Evolutionary conservation across 129 eudicot genomes (phyloP).

Genomic region (Logfia minima): DNA sequence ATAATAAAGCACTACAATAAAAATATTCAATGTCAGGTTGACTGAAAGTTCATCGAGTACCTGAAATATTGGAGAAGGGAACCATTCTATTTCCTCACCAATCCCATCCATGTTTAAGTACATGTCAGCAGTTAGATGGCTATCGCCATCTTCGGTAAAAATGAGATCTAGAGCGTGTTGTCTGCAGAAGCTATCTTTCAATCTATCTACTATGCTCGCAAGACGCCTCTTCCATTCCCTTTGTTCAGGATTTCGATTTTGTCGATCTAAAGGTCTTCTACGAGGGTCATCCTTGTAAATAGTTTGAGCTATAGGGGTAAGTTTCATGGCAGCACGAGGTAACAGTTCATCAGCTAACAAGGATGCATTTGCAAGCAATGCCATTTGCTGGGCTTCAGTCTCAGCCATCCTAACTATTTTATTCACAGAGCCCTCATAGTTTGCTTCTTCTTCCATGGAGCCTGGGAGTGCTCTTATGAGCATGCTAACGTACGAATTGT

Average conservation of each 20-base stretch:
- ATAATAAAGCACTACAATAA: not conserved
- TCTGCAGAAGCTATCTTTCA: slow-evolving; percentile 90
- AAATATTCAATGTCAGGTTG: not conserved
- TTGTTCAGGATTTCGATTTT: slow-evolving; percentile 84
- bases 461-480: slow-evolving; percentile 93
- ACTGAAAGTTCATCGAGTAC: slow-evolving; percentile 34
- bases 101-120: slow-evolving; percentile 88
- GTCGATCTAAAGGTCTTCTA: slow-evolving; percentile 68
- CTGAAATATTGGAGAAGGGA: slow-evolving; percentile 94
- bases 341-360: slow-evolving; percentile 84
- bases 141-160: slow-evolving; percentile 92
- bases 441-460: slow-evolving; percentile 86
- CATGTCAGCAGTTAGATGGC: slow-evolving; percentile 87
- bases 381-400: slow-evolving; percentile 92
- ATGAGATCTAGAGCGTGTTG: slow-evolving; percentile 96
- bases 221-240: slow-evolving; percentile 98
- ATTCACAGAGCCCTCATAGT: slow-evolving; percentile 66
- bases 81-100: slow-evolving; percentile 86
- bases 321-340: slow-evolving; percentile 98
- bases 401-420: slow-evolving; percentile 93
- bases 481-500: slow-evolving; percentile 68
- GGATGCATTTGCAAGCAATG: slow-evolving; percentile 95
- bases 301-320: slow-evolving; percentile 53
- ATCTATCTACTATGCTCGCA: slow-evolving; percentile 75
- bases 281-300: slow-evolving; percentile 69